Percentiles rank a stretch among this genome's conserved stretches.
Evolutionary conservation across 2,329 filamentous ascomycete species (phyloP).

Genomic region (Microsporum canis): DNA sequence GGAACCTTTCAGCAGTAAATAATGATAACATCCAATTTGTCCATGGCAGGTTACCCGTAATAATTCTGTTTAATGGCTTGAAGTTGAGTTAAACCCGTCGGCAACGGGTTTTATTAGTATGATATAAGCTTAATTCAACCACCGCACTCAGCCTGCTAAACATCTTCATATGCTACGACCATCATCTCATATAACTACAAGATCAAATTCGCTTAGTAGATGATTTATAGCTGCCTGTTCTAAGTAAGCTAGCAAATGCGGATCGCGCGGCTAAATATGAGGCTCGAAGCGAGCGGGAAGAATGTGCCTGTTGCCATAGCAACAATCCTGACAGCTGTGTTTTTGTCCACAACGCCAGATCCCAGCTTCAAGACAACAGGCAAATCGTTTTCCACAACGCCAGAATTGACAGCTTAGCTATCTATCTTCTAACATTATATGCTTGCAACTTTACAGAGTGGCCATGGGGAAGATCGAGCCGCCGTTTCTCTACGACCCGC

Average conservation of each 20-base stretch:
- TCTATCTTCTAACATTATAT: neutral
- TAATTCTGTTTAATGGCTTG: neutral
- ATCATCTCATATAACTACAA: neutral
- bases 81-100: neutral
- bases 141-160: neutral
- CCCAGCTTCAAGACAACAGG: neutral
- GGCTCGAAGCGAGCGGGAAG: neutral
- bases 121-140: neutral
- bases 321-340: neutral
- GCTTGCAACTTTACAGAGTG: slow-evolving; percentile 11
- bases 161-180: no score
- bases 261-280: slow-evolving; percentile 1
- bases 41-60: no score
- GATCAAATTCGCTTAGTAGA: neutral
- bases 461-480: slow-evolving; percentile 44
- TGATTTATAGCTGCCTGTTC: neutral
- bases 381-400: neutral
- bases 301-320: neutral
- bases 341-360: neutral
- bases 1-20: no score
- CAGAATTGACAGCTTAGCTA: neutral
- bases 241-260: neutral
- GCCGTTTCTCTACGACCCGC: slow-evolving; percentile 63
- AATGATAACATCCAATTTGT: neutral
- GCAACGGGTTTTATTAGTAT: no score